phyloP scores from a whole-genome alignment of 306 rosid species.

The Fragaria ananassa region DNA sequence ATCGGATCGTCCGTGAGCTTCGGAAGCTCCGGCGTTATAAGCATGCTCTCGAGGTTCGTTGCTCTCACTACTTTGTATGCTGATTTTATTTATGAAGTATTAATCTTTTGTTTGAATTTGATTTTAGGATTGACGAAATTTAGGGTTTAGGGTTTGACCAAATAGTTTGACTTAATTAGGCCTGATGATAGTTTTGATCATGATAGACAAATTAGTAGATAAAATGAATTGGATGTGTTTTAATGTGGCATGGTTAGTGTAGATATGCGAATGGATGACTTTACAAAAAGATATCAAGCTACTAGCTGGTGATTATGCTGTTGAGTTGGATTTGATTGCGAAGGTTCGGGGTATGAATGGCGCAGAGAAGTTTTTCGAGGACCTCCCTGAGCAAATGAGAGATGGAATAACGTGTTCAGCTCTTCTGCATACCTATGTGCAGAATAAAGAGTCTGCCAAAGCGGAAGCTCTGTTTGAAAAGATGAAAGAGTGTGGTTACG shows the following conservation, averaged over 20 bases:
- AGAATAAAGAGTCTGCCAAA: conserved; percentile 50
- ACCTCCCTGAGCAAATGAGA: conserved; percentile 60
- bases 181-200: not conserved
- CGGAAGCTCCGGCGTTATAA: conserved; percentile 76
- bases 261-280: conserved; percentile 96
- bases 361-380: conserved; percentile 92
- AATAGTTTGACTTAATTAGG: not conserved
- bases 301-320: conserved; percentile 74
- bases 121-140: not conserved
- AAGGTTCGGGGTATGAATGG: conserved; percentile 77
- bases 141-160: not conserved
- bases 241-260: conserved; percentile 19
- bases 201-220: not conserved
- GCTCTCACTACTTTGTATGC: not conserved
- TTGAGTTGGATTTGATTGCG: conserved; percentile 86
- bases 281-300: conserved; percentile 63
- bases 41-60: conserved; percentile 88
- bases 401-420: conserved; percentile 50
- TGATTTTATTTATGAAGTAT: not conserved
- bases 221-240: not conserved
- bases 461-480: conserved; percentile 80
- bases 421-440: conserved; percentile 77
- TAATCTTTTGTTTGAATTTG: not conserved
- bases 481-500: conserved; percentile 69
- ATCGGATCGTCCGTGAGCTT: conserved; percentile 82